Evolutionary conservation across 495 filamentous ascomycete species (phyloP).

Genomic region (Coniosporium apollinis): DNA sequence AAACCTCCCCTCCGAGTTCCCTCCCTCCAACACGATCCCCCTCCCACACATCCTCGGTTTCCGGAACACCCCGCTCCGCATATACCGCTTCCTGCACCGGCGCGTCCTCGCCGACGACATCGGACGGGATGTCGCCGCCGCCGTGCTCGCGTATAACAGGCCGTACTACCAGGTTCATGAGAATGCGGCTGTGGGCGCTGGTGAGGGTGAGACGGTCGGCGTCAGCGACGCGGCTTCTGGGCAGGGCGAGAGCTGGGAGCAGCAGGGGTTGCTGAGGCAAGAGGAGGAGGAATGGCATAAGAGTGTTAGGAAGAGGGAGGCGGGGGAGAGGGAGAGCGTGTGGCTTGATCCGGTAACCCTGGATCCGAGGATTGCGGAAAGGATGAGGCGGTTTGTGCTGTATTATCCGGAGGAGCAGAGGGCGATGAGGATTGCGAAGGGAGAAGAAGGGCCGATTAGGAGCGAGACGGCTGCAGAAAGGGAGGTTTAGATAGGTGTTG

Average conservation of each 20-base stretch:
- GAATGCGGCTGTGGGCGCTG: conserved; percentile 1
- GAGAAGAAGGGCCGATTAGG: conserved; percentile 27
- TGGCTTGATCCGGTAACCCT: conserved; percentile 66
- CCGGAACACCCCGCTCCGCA: conserved; percentile 68
- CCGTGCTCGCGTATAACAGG: conserved; percentile 51
- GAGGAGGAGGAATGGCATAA: conserved; percentile 89
- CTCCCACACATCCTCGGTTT: conserved; percentile 91
- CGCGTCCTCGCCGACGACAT: conserved; percentile 72
- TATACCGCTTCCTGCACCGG: conserved; percentile 80
- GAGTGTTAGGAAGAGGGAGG: conserved; percentile 5
- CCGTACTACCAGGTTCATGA: conserved; percentile 20
- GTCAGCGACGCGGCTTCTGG: conserved; percentile 14
- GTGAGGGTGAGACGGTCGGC: no score
- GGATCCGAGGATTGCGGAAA: conserved; percentile 56
- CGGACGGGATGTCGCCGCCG: conserved; percentile 74
- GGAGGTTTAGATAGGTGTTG: no score
- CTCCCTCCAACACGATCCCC: conserved; percentile 51
- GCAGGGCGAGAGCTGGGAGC: conserved; percentile 34
- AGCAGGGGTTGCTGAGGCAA: conserved; percentile 46
- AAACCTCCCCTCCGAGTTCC: conserved; percentile 40
- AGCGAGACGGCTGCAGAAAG: no score
- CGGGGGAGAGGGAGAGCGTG: conserved; percentile 27
- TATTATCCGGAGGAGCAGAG: conserved; percentile 46
- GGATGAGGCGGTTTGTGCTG: conserved; percentile 68
- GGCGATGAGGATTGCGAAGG: conserved; percentile 40